A percentile compares a stretch with the other conserved stretches of the same genome.
These are phyloP conservation scores for Emergomyces pasteurianus DNA, from an alignment of 2,329 filamentous ascomycete species.

Conservation along the genomic window DNA sequence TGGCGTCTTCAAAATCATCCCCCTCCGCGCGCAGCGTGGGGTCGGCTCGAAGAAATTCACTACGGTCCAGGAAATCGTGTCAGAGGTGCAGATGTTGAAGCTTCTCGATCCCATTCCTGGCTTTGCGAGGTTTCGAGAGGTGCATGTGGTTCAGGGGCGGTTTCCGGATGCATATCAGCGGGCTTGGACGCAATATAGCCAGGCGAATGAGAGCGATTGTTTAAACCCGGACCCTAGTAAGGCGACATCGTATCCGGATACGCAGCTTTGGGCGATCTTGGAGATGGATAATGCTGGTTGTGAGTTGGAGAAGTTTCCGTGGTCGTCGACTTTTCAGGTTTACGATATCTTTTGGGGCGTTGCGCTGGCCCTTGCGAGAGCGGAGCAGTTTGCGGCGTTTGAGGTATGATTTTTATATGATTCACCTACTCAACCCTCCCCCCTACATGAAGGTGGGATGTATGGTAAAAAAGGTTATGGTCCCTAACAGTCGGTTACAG, in stretches of 20 bases:
- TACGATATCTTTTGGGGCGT: conserved; percentile 59
- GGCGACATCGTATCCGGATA: conserved; percentile 40
- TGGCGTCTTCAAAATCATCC: conserved; percentile 39
- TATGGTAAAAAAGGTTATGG: not conserved
- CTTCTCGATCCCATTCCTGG: conserved; percentile 48
- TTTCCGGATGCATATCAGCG: conserved; percentile 41
- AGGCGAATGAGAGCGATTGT: conserved; percentile 31
- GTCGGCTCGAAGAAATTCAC: conserved; percentile 33
- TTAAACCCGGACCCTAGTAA: conserved; percentile 46
- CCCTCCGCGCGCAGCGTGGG: conserved; percentile 30
- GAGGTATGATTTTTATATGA: conserved; percentile 38
- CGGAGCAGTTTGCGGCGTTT: conserved; percentile 48
- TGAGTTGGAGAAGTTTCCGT: conserved; percentile 40
- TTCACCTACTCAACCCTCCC: too few species aligned
- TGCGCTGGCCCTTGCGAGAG: conserved; percentile 48
- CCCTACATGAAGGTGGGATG: not conserved
- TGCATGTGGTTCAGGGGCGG: conserved; percentile 46
- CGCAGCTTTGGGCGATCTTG: conserved; percentile 51
- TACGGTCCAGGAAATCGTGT: conserved; percentile 38
- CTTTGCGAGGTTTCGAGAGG: conserved; percentile 50
- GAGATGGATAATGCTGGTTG: conserved; percentile 56
- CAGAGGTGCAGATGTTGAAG: conserved; percentile 42
- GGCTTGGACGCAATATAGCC: conserved; percentile 31
- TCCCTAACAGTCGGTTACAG: conserved; percentile 14
- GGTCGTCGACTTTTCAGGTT: conserved; percentile 35